Evolutionary conservation across 1,139 yeast species (phyloP).

Genomic region (Ogataea hybrid): DNA sequence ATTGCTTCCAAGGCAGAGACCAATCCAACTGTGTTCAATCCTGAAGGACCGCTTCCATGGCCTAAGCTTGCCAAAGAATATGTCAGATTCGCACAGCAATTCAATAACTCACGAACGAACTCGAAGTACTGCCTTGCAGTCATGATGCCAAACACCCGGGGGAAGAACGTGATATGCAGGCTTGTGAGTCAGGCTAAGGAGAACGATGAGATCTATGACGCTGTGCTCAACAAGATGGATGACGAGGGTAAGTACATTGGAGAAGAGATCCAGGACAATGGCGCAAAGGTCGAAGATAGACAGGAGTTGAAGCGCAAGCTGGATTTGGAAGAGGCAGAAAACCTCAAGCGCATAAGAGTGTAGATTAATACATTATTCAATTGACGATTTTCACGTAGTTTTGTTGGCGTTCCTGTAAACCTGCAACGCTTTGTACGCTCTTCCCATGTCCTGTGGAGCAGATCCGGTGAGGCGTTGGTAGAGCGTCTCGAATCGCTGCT

Average conservation of each 20-base stretch:
- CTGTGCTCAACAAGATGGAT: too few relatives aligned
- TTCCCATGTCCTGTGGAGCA: conserved; percentile 58
- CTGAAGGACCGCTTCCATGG: conserved; percentile 52
- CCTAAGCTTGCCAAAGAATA: conserved; percentile 53
- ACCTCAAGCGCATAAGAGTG: too few relatives aligned
- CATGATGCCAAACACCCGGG: conserved; percentile 73
- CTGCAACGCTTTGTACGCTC: too few relatives aligned
- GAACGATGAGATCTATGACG: too few relatives aligned
- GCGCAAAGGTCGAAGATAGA: too few relatives aligned
- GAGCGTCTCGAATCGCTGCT: conserved; percentile 51
- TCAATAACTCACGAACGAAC: conserved; percentile 64
- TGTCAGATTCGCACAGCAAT: conserved; percentile 48
- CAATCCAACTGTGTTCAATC: conserved; percentile 74
- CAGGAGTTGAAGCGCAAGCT: too few relatives aligned
- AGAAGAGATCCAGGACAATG: too few relatives aligned
- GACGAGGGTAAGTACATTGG: too few relatives aligned
- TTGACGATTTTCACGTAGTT: too few relatives aligned
- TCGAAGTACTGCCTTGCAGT: conserved; percentile 78
- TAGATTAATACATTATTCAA: too few relatives aligned
- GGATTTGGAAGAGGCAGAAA: too few relatives aligned
- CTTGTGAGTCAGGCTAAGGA: conserved; percentile 50
- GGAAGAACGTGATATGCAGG: conserved; percentile 47
- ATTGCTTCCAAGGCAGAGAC: conserved; percentile 88
- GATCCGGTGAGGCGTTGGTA: conserved; percentile 65
- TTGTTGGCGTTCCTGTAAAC: too few relatives aligned